Percentiles rank a stretch among this genome's conserved stretches.
phyloP scores from a whole-genome alignment of 345 rosid genomes.

The Melaleuca quinquenervia region DNA sequence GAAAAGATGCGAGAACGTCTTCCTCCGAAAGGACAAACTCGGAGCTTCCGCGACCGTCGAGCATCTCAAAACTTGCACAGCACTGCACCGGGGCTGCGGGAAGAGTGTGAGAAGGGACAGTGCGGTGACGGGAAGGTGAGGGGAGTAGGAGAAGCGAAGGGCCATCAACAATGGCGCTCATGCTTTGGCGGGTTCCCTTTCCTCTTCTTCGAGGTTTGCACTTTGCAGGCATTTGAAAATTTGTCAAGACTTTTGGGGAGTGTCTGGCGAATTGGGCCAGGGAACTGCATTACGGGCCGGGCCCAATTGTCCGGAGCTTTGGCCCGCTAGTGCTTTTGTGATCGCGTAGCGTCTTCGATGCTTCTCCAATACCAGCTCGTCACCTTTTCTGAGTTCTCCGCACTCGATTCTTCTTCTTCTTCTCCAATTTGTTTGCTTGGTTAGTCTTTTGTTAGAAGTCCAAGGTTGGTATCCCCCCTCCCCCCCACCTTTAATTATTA shows the following conservation, averaged over 20 bases:
- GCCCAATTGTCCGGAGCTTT: neutral
- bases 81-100: neutral
- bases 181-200: constrained; percentile 16
- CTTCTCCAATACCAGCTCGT: neutral
- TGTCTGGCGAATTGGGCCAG: neutral
- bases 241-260: neutral
- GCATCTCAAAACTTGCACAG: constrained; percentile 3
- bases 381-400: neutral
- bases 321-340: neutral
- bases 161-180: constrained; percentile 35
- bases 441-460: too few species aligned
- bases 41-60: constrained; percentile 21
- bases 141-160: neutral
- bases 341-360: neutral
- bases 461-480: too few species aligned
- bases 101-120: neutral
- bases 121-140: neutral
- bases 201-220: neutral
- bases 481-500: too few species aligned
- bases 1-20: constrained; percentile 56
- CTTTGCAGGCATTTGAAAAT: neutral
- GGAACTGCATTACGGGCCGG: neutral
- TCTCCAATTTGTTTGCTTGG: neutral
- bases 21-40: constrained; percentile 7
- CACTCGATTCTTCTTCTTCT: neutral